phyloP scores from a whole-genome alignment of 805 yeast species.

The Maudiozyma bulderi region DNA sequence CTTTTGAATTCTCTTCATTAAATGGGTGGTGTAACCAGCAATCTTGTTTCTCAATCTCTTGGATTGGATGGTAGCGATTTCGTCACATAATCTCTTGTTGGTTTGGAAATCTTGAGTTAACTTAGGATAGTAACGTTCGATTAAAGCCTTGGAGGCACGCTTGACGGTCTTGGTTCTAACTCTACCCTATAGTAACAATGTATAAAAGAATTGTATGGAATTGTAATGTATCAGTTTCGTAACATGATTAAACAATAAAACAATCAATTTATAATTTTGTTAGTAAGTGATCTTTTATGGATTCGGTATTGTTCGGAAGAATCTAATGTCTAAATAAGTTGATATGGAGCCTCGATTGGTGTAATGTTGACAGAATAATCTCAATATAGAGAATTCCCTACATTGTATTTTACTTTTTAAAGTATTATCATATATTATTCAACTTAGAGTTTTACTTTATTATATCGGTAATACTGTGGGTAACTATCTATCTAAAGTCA shows the following conservation, averaged over 20 bases:
- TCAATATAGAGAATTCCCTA: no score
- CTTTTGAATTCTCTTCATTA: slow-evolving; percentile 99
- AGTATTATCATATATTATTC: no score
- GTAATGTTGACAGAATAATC: no score
- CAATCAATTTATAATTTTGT: not conserved
- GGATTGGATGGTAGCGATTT: slow-evolving; percentile 97
- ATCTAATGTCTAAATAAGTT: no score
- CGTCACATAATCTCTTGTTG: slow-evolving; percentile 98
- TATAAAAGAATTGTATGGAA: not conserved
- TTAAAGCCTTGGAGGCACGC: slow-evolving; percentile 99
- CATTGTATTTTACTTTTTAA: no score
- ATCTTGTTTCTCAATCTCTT: slow-evolving; percentile 99
- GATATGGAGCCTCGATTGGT: no score
- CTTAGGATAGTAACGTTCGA: slow-evolving; percentile 99
- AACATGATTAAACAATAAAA: not conserved
- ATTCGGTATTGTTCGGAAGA: no score
- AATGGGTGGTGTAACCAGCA: slow-evolving; percentile 99
- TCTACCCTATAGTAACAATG: slow-evolving; percentile 63
- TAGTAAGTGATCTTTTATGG: not conserved
- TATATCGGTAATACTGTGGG: no score
- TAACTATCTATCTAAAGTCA: no score
- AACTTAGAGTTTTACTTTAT: no score
- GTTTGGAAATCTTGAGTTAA: slow-evolving; percentile 98
- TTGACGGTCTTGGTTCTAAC: slow-evolving; percentile 99
- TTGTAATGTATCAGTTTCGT: slow-evolving; percentile 10